These are phyloP conservation scores for Neospermospora avenae DNA, from an alignment of 2,329 filamentous ascomycete species.

Conservation along the genomic window DNA sequence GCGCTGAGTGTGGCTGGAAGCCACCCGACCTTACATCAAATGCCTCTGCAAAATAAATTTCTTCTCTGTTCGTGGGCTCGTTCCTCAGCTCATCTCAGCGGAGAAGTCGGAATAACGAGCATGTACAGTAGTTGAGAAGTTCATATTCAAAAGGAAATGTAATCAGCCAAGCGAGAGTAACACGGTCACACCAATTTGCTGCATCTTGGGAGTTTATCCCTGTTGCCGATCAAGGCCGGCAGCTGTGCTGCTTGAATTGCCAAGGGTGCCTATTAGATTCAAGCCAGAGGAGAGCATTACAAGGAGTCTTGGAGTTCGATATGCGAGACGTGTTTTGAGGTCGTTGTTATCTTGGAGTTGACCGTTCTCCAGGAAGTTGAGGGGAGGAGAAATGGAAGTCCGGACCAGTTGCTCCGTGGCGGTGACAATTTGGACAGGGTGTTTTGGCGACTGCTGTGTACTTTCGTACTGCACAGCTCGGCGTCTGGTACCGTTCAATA, in stretches of 20 bases:
- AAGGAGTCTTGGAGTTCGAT: neutral
- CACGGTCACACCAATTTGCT: neutral
- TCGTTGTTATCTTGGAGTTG: neutral
- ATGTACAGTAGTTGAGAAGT: neutral
- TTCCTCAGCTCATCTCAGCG: slow-evolving; percentile 6
- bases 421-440: neutral
- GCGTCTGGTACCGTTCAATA: too few relatives aligned
- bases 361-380: neutral
- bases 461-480: too few relatives aligned
- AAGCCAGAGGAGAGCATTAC: neutral
- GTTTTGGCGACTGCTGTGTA: neutral
- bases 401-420: neutral
- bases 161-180: neutral
- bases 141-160: neutral
- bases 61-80: neutral
- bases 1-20: neutral
- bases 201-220: neutral
- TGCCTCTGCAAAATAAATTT: neutral
- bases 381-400: neutral
- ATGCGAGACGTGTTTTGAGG: slow-evolving; percentile 2
- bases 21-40: neutral
- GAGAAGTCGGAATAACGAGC: neutral
- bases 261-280: neutral
- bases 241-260: neutral
- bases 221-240: slow-evolving; percentile 3